Conservation (phyloP, 768 basidiomycete genomes). For the Coprinopsis sp. region DNA sequence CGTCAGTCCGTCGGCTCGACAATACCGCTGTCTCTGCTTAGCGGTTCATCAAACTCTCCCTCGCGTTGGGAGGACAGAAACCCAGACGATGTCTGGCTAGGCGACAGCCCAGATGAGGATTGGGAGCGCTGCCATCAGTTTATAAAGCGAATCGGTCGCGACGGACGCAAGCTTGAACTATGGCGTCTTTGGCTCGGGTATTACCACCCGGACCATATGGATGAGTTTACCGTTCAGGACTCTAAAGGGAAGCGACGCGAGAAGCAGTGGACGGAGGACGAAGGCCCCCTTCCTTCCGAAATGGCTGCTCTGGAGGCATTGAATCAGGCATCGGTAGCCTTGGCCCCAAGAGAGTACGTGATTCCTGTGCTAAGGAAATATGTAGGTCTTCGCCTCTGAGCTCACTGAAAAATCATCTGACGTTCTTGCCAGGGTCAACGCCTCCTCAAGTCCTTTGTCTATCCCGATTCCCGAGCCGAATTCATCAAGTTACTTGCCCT, state of each 20-base stretch:
- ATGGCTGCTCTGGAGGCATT: constrained; percentile 18
- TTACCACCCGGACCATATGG: constrained; percentile 24
- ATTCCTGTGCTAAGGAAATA: constrained; percentile 49
- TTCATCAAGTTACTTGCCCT: constrained; percentile 53
- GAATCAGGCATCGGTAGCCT: constrained; percentile 17
- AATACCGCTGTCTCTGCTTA: constrained; percentile 23
- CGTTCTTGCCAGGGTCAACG: constrained; percentile 41
- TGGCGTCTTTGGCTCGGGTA: constrained; percentile 70
- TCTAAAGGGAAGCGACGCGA: constrained; percentile 31
- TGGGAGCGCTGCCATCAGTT: constrained; percentile 55
- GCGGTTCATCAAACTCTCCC: constrained; percentile 13
- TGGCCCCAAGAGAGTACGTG: constrained; percentile 40
- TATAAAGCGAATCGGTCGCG: constrained; percentile 51
- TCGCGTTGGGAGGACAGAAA: constrained; percentile 22
- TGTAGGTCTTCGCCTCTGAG: constrained; percentile 35
- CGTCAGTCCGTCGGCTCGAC: constrained; percentile 29
- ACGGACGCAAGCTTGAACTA: constrained; percentile 71
- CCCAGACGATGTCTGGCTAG: constrained; percentile 49
- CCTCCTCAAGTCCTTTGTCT: constrained; percentile 59
- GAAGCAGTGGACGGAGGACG: constrained; percentile 47
- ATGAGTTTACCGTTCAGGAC: constrained; percentile 15
- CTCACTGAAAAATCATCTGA: constrained; percentile 9
- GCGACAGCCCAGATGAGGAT: constrained; percentile 44
- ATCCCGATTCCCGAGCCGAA: constrained; percentile 69
- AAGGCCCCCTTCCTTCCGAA: constrained; percentile 27